A percentile compares a stretch with the other conserved stretches of the same genome.
Evolutionary conservation across 768 basidiomycete genomes (phyloP).

Genomic region (Suillus alpinus): DNA sequence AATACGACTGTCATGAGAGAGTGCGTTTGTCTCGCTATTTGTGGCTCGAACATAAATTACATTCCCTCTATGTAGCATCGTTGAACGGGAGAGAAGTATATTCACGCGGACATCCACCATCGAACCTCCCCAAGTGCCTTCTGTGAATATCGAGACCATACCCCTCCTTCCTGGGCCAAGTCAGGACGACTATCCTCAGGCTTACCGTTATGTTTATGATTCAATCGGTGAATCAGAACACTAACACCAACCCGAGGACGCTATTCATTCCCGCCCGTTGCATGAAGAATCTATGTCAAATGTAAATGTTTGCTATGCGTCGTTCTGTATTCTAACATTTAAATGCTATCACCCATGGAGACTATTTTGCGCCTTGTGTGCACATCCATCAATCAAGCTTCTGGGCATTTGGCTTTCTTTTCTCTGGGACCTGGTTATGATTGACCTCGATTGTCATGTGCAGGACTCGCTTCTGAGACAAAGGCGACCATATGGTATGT

Average conservation of each 20-base stretch:
- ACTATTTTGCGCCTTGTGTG: too few species aligned
- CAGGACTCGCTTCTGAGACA: neutral
- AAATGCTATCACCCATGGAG: too few species aligned
- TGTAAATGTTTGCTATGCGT: neutral
- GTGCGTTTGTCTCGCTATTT: conserved; percentile 34
- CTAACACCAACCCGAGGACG: neutral
- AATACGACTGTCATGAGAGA: conserved; percentile 78
- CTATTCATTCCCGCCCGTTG: neutral
- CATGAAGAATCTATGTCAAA: neutral
- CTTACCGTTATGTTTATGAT: neutral
- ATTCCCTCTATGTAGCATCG: conserved; percentile 39
- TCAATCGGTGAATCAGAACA: neutral
- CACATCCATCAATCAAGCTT: neutral
- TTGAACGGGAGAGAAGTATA: conserved; percentile 45
- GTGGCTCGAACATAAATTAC: neutral
- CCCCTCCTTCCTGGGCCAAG: neutral
- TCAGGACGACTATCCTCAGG: neutral
- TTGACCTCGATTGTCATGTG: neutral
- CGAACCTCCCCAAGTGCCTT: conserved; percentile 30
- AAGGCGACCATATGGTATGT: neutral
- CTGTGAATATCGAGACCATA: neutral
- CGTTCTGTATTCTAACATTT: neutral
- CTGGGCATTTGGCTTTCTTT: neutral
- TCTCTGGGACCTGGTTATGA: neutral
- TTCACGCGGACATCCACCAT: conserved; percentile 23